Percentiles rank a stretch among this genome's conserved stretches.
Evolutionary conservation across 1,284 basidiomycete genomes (phyloP).

Genomic region (Entoloma clypeatum): DNA sequence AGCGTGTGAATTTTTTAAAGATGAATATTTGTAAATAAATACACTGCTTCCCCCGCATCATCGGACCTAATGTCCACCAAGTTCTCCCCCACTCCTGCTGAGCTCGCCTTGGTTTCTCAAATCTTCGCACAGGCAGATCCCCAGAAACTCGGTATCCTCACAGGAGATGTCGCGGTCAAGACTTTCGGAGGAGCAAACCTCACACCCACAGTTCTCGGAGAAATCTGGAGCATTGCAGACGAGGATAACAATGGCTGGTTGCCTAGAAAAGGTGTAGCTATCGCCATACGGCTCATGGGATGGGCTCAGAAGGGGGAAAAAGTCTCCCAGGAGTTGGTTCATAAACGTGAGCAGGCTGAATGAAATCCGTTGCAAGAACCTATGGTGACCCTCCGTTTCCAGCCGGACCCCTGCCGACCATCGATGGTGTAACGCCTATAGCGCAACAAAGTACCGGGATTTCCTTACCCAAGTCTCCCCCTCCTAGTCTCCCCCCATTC

Average conservation of each 20-base stretch:
- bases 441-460: conserved; percentile 48
- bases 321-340: conserved; percentile 56
- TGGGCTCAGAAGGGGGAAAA: conserved; percentile 88
- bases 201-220: conserved; percentile 74
- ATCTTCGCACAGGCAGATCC: conserved; percentile 70
- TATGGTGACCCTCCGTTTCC: conserved; percentile 17
- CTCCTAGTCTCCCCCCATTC: conserved; percentile 60
- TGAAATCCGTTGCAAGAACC: conserved; percentile 17
- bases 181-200: conserved; percentile 80
- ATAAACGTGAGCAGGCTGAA: conserved; percentile 53
- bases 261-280: conserved; percentile 79
- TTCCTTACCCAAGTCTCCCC: conserved; percentile 58
- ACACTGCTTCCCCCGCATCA: conserved; percentile 8
- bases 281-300: conserved; percentile 87
- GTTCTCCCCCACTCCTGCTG: conserved; percentile 64
- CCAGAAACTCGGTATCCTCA: conserved; percentile 77
- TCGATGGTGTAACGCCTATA: conserved; percentile 65
- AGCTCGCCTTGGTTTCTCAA: conserved; percentile 63
- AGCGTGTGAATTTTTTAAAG: conserved; percentile 17
- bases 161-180: conserved; percentile 81
- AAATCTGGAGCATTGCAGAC: conserved; percentile 94
- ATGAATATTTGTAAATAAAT: conserved; percentile 9
- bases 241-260: conserved; percentile 91
- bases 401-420: conserved; percentile 82
- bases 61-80: conserved; percentile 47